Base-by-base conservation (phyloP, 345 rosid genomes). In the Excoecaria agallocha region DNA sequence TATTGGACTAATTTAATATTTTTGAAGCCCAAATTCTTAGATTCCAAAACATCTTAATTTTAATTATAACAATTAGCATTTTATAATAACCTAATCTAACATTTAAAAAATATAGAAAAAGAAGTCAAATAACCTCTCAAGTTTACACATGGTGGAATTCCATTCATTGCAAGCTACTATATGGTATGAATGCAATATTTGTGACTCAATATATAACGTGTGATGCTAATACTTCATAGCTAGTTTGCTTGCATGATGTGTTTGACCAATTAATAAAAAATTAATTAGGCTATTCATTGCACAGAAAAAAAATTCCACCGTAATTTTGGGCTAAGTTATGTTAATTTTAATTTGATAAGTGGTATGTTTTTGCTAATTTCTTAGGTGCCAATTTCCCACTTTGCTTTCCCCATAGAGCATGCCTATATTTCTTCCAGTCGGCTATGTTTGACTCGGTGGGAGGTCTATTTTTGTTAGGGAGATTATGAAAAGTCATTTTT, bases 351-450 rank as follows among this genome's bases (percentile, higher is more conserved):
- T 15, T 1, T 15, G 5, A 2, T 16, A 2, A 8, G 17, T 30
- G 62, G 55, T 7, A 4, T 45, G 43, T 64, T 48, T 57, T 72
- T 68, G 66, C 49, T 72, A 22, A 5, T 20, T 80, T 66, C 59
- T 20, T 70, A 12, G 64, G 12, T 48, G 43, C 2, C 17, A 43
- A 24, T 5, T 6, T 12, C 38, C 20, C 69, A 59, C 82, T 78
- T 76, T 82, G 76, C 80, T 82, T 82, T 8, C 35, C 8, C 85
- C 80, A 41, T 16, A 60, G 57, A 43, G 73, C 73, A 45, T 51
- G 85, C 41, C 78, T 19, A 41, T 49, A 74, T 64, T 78, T 58
- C 15, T 74, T 74, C 72, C 12, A 60, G 82, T 45, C 73, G 50
- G 71, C 57, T 55, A 45, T 11, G 15, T 61, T n/a, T n/a, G n/a